Base-by-base conservation (phyloP, 2,329 filamentous ascomycete genomes). In the Pseudogymnoascus sp. region DNA sequence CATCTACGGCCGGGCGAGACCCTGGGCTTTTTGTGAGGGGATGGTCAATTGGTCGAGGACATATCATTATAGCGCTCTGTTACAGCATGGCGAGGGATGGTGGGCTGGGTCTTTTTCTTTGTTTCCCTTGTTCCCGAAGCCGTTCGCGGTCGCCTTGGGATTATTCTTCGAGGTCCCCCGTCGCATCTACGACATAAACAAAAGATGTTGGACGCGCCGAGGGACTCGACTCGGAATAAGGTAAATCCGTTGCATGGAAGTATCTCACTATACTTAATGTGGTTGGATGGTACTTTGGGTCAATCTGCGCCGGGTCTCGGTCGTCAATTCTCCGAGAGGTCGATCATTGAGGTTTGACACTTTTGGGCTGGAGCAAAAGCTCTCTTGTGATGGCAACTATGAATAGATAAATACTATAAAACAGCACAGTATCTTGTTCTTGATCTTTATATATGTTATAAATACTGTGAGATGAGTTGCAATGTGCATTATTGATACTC, bases 201-300 rank as follows among this genome's bases (percentile, higher is more conserved):
- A 57, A 57, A 57, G 50, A 57, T 57, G 50, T 57, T 57, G 3
- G 26, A 57, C 50, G 50, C 50, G 50, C 50, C 50, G 50, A 57
- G 4, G 47, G 50, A 57, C 50, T 57, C 26, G 50, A 57, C 50
- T 3, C 28, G 50, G 50, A 57, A 57, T 13, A 57, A 57, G n/a
- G 62, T 57, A 61, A 13, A 61, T 44, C 62, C 40, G 53, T 61
- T n/a, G 36, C 50, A 21, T 64, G 23, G 13, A 33, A 15, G 53
- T 65, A 53, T 42, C 21, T 50, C 59, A 65, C 50, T 57, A 33
- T 33, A 57, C 28, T 57, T 13, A 57, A 8, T 17, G 28, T 57
- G 50, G 28, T 57, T 57, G 50, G 28, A 33, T 10, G n/a, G 50
- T 33, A 57, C 50, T 57, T 57, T 33, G 50, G 50, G 26, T n/a